Percentiles rank a stretch among this genome's conserved stretches.
Conservation (phyloP, 768 basidiomycete genomes). For the Trametes punicea region DNA sequence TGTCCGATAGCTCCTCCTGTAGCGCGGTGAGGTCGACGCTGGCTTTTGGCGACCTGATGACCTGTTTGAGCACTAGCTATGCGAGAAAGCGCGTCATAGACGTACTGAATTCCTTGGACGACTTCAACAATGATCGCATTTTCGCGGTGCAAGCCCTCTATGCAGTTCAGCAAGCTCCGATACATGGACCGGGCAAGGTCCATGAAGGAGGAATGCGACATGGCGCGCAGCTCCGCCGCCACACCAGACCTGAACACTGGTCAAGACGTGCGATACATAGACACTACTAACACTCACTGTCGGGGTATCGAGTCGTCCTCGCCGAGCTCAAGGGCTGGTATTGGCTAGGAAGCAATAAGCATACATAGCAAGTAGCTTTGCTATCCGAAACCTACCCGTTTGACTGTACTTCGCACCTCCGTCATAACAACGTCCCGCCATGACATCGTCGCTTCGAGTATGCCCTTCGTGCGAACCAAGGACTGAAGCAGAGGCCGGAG, state of each 20-base stretch:
- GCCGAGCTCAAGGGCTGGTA: slow-evolving; percentile 57
- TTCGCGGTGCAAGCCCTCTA: slow-evolving; percentile 68
- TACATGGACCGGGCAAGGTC: slow-evolving; percentile 60
- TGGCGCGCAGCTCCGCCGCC: slow-evolving; percentile 55
- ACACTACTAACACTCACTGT: slow-evolving; percentile 18
- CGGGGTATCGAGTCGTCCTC: slow-evolving; percentile 42
- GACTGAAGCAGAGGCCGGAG: slow-evolving; percentile 73
- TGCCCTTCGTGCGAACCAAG: slow-evolving; percentile 67
- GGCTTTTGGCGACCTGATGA: slow-evolving; percentile 36
- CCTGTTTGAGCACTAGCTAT: not conserved
- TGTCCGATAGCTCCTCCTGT: slow-evolving; percentile 70
- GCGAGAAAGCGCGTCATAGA: not conserved
- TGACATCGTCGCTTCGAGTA: slow-evolving; percentile 62
- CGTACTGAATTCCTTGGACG: slow-evolving; percentile 46
- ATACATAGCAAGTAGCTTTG: not conserved
- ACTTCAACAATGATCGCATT: slow-evolving; percentile 54
- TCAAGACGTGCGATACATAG: not conserved
- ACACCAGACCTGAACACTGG: slow-evolving; percentile 39
- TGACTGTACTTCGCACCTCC: slow-evolving; percentile 56
- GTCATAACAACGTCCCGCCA: slow-evolving; percentile 69
- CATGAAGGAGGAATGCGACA: slow-evolving; percentile 70
- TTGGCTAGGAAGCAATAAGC: slow-evolving; percentile 38
- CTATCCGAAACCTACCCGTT: slow-evolving; percentile 46
- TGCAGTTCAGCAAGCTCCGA: slow-evolving; percentile 53
- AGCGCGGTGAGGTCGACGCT: slow-evolving; percentile 43